phyloP scores from a whole-genome alignment of 2,329 filamentous ascomycete species.

The Colletotrichum tanaceti region DNA sequence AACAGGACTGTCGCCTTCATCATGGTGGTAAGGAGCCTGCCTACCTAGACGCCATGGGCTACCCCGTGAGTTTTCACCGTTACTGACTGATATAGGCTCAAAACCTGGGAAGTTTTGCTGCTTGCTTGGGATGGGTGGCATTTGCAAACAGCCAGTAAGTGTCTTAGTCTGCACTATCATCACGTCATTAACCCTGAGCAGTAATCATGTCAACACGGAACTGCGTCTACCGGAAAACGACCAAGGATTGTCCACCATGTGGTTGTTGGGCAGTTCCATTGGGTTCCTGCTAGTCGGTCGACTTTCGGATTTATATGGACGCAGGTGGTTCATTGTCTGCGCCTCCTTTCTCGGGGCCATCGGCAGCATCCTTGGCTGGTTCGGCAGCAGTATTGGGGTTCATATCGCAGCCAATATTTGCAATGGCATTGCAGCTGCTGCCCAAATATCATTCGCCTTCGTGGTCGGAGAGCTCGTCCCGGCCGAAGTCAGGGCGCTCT shows the following conservation, averaged over 20 bases:
- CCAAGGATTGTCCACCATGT: conserved; percentile 51
- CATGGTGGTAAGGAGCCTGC: not conserved
- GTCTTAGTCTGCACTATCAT: not conserved
- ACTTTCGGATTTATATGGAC: conserved; percentile 32
- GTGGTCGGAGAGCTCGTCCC: conserved; percentile 58
- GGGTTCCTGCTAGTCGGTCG: conserved; percentile 46
- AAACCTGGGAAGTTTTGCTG: conserved; percentile 26
- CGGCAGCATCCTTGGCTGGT: conserved; percentile 53
- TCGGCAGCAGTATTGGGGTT: conserved; percentile 49
- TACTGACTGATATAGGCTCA: conserved; percentile 5
- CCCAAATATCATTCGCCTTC: conserved; percentile 56
- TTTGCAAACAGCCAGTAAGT: conserved; percentile 51
- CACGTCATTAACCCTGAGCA: conserved; percentile 30
- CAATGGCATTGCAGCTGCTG: conserved; percentile 54
- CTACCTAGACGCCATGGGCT: too few species aligned
- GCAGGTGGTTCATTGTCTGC: conserved; percentile 22
- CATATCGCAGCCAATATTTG: conserved; percentile 53
- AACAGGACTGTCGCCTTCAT: not conserved
- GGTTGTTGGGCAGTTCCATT: conserved; percentile 53
- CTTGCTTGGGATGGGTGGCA: conserved; percentile 51
- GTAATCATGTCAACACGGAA: conserved; percentile 49
- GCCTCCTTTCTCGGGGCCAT: conserved; percentile 50
- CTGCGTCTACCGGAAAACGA: conserved; percentile 49
- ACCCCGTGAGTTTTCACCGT: not conserved
- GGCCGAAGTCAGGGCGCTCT: conserved; percentile 53